Percentiles rank a stretch among this genome's conserved stretches.
These are phyloP conservation scores for Boletus fagicola DNA, from an alignment of 768 basidiomycete genomes.

Conservation along the genomic window DNA sequence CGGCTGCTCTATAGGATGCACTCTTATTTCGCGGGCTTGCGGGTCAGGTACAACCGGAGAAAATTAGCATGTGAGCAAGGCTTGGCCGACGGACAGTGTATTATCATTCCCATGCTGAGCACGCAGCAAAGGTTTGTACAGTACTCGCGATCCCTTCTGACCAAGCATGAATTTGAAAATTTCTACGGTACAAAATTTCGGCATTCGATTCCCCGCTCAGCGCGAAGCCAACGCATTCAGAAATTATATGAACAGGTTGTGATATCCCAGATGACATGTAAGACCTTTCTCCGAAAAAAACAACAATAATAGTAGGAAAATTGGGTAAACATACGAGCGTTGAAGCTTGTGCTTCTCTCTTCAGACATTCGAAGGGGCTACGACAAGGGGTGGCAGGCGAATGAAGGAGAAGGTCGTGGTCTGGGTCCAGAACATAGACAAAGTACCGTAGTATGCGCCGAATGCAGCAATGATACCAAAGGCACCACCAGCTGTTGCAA, in stretches of 20 bases:
- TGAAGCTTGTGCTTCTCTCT: not conserved
- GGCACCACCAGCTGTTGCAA: slow-evolving; percentile 29
- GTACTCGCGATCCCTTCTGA: not conserved
- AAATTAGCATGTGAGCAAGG: not conserved
- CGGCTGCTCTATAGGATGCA: not conserved
- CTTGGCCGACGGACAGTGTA: not conserved
- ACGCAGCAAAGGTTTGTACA: not conserved
- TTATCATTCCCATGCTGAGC: slow-evolving; percentile 2
- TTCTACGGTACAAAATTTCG: not conserved
- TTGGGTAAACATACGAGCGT: not conserved
- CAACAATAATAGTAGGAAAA: not conserved
- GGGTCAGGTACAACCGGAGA: not conserved
- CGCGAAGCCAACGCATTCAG: not conserved
- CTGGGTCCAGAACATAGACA: slow-evolving; percentile 31
- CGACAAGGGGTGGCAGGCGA: slow-evolving; percentile 23
- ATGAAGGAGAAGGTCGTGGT: slow-evolving; percentile 29
- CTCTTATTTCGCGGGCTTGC: not conserved
- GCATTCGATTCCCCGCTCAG: not conserved
- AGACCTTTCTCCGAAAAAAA: not conserved
- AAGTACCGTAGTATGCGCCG: slow-evolving; percentile 30
- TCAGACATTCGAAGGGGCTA: slow-evolving; percentile 18
- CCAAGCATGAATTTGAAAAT: not conserved
- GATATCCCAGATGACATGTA: not conserved
- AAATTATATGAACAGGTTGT: not conserved
- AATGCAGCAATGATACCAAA: slow-evolving; percentile 28